Evolutionary conservation across 345 rosid genomes (phyloP), one percentile per base, ranked within the genome.

Genomic region (Rhizophora mangle): DNA sequence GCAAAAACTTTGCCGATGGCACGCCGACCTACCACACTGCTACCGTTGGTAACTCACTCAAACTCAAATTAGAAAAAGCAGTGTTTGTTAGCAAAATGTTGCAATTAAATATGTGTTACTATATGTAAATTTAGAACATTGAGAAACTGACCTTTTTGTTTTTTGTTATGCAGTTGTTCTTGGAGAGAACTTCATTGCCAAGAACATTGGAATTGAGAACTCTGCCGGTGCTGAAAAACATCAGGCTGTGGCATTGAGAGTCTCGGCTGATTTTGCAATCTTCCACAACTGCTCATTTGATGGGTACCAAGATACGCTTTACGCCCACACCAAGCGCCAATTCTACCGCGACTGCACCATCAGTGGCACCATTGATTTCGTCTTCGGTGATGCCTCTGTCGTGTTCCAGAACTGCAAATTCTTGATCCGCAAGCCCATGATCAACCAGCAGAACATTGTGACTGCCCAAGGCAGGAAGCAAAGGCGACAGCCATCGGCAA

Each of bases 341-440:
- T 93, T 83, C 86, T 93, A 82, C 87, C 92, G 98, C 0, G 94
- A 89, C 58, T 91, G 97, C 78, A 77, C 73, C 59, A 74, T 93
- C 79, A 61, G 88, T 0, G 98, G 98, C 60, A 91, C 97, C 20
- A 79, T 93, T 10, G 97, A 93, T 75, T 86, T 89, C 69, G 74
- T 93, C 70, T 85, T 89, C 36, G 98, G 98, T 0, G 89, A 86
- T 22, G 92, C 91, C 3, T 68, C 84, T 1, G 88, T 71, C 0
- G 71, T 86, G 36, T 88, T 89, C 77, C 97, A 93, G 51, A 88
- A 89, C 63, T 91, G 97, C 78, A 78, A 58, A 6, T 79, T 93
- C 69, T 57, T 82, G 29, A 61, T 85, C 57, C 80, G 89, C 5
- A 85, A 65, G 69, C 97, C 98, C 24, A 32, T 88, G 22, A 65